Percentiles rank a stretch among this genome's conserved stretches.
Conservation (phyloP, 768 basidiomycete genomes). For the Leucocoprinus sp. region DNA sequence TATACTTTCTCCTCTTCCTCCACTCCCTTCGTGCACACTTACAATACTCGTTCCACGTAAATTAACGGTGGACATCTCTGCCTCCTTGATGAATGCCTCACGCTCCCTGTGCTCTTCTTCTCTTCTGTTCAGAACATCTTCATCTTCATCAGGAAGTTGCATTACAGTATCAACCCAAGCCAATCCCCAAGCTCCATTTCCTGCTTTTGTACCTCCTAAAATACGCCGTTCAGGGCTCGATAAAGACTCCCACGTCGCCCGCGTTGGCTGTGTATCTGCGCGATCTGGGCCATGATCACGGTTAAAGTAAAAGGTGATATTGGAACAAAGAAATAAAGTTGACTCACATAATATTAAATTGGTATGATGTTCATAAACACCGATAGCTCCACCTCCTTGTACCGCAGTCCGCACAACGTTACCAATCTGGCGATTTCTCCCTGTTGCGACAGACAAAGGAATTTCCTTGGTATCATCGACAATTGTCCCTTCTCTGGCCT, state of each 20-base stretch:
- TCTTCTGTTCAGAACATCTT: not conserved
- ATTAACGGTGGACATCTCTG: not conserved
- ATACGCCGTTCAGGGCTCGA: slow-evolving; percentile 40
- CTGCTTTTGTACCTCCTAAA: slow-evolving; percentile 66
- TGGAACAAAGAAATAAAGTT: not conserved
- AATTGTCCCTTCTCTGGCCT: slow-evolving; percentile 18
- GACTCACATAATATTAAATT: slow-evolving; percentile 65
- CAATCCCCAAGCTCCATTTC: slow-evolving; percentile 74
- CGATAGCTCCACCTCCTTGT: slow-evolving; percentile 38
- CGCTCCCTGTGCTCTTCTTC: slow-evolving; percentile 2
- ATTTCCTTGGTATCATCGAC: not conserved
- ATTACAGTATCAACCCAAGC: slow-evolving; percentile 67
- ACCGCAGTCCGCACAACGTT: too few relatives aligned
- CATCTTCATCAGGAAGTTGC: slow-evolving; percentile 22
- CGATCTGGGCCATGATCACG: slow-evolving; percentile 55
- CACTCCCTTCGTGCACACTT: not conserved
- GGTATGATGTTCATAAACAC: slow-evolving; percentile 79
- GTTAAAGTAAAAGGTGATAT: not conserved
- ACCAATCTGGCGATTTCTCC: slow-evolving; percentile 23
- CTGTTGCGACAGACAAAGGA: slow-evolving; percentile 5
- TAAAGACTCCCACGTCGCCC: slow-evolving; percentile 49
- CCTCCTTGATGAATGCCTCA: not conserved
- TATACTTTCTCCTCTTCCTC: not conserved
- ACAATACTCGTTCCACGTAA: too few relatives aligned
- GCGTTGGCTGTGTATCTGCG: slow-evolving; percentile 68